These are phyloP conservation scores for Trametes villosa DNA, from an alignment of 768 basidiomycete genomes.

Conservation along the genomic window DNA sequence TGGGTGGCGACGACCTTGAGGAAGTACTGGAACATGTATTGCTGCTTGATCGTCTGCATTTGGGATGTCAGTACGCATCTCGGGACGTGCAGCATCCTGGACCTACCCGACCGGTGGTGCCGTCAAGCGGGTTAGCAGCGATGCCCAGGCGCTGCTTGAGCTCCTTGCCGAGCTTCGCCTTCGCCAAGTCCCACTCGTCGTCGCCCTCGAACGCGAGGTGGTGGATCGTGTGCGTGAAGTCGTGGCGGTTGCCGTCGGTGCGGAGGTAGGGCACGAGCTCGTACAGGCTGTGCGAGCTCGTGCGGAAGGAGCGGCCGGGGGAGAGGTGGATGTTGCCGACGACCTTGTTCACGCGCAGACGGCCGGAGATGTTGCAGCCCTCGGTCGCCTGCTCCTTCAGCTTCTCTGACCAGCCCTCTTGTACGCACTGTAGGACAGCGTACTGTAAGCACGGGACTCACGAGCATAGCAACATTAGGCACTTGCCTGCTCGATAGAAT, in stretches of 20 bases:
- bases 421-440: conserved; percentile 65
- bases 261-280: conserved; percentile 94
- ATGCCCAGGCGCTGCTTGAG: conserved; percentile 80
- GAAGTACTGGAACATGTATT: conserved; percentile 99
- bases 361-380: conserved; percentile 92
- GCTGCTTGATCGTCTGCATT: conserved; percentile 67
- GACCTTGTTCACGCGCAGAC: conserved; percentile 95
- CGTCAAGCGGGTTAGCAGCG: conserved; percentile 75
- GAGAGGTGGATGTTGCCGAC: conserved; percentile 95
- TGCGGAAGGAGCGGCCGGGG: conserved; percentile 94
- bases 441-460: not conserved
- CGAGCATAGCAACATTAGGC: not conserved
- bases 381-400: conserved; percentile 91
- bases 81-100: not conserved
- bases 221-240: conserved; percentile 91
- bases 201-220: conserved; percentile 81
- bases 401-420: conserved; percentile 95
- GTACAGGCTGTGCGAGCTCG: conserved; percentile 74
- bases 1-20: conserved; percentile 97
- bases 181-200: conserved; percentile 77
- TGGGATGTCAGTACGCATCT: conserved; percentile 3
- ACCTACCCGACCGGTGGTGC: conserved; percentile 58
- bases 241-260: conserved; percentile 86
- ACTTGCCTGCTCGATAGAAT: conserved; percentile 88
- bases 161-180: conserved; percentile 59